Evolutionary conservation across 805 yeast genomes (phyloP).

Genomic region (Hanseniaspora lachancei): DNA sequence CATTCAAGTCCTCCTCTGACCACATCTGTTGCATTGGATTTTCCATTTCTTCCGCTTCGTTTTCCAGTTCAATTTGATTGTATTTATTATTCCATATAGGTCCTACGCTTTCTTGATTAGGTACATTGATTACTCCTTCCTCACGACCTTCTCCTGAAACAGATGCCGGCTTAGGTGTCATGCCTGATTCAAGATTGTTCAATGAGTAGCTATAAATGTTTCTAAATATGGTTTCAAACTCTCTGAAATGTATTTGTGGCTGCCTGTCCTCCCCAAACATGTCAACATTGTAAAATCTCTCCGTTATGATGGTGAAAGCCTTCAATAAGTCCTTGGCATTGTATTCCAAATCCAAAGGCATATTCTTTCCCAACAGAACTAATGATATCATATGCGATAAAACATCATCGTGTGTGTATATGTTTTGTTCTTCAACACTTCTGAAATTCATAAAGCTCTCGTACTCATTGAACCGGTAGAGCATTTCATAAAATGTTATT

Average conservation of each 20-base stretch:
- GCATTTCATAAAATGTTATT: slow-evolving; percentile 9
- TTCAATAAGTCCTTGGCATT: background rate
- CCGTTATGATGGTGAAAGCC: slow-evolving; percentile 1
- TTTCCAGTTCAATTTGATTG: background rate
- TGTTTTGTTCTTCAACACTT: background rate
- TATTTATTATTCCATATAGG: background rate
- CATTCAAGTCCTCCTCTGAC: slow-evolving; percentile 8
- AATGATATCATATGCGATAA: slow-evolving; percentile 7
- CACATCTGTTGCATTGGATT: slow-evolving; percentile 1
- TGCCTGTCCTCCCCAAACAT: slow-evolving; percentile 7
- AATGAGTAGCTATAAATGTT: slow-evolving; percentile 1
- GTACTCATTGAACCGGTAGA: background rate
- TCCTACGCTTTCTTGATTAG: background rate
- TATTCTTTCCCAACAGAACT: background rate
- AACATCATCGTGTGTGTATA: slow-evolving; percentile 3
- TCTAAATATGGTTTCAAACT: slow-evolving; percentile 11
- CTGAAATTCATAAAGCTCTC: background rate
- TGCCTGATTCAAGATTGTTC: slow-evolving; percentile 1
- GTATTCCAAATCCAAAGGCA: slow-evolving; percentile 1
- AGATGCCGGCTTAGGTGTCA: slow-evolving; percentile 3
- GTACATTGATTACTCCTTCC: background rate
- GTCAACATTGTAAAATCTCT: slow-evolving; percentile 9
- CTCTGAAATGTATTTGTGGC: slow-evolving; percentile 11
- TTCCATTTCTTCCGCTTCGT: background rate
- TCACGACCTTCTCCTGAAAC: background rate